Evolutionary conservation across 345 rosid species (phyloP).

Genomic region (Aquilaria sinensis): DNA sequence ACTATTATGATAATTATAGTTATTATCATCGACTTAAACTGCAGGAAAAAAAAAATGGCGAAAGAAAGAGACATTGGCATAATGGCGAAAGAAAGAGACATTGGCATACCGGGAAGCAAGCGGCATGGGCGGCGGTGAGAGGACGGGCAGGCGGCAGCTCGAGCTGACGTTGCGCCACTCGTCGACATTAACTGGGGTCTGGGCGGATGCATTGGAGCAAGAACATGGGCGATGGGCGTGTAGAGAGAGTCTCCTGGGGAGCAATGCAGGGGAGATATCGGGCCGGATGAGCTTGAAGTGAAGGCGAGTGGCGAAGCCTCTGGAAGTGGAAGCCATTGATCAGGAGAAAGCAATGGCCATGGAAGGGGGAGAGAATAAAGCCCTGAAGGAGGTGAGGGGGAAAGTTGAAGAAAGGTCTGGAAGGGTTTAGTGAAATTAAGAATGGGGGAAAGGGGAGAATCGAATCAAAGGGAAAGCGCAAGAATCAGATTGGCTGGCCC

Average conservation of each 20-base stretch:
- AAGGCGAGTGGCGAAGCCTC: slow-evolving; percentile 47
- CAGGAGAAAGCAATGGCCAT: slow-evolving; percentile 36
- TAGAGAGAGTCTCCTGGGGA: slow-evolving; percentile 21
- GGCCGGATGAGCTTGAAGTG: slow-evolving; percentile 38
- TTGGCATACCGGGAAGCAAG: slow-evolving; percentile 67
- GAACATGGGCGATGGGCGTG: slow-evolving; percentile 28
- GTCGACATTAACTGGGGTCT: slow-evolving; percentile 41
- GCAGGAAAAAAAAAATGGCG: too few relatives aligned
- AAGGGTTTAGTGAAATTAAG: background rate
- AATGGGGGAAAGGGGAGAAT: background rate
- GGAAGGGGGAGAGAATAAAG: slow-evolving; percentile 10
- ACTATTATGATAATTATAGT: too few relatives aligned
- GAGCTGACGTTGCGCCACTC: slow-evolving; percentile 49
- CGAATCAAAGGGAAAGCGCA: too few relatives aligned
- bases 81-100: slow-evolving; percentile 3
- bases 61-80: slow-evolving; percentile 7
- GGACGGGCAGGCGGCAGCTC: slow-evolving; percentile 48
- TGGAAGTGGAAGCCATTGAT: slow-evolving; percentile 61
- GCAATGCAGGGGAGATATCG: slow-evolving; percentile 22
- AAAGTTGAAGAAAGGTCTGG: slow-evolving; percentile 5
- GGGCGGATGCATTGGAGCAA: slow-evolving; percentile 36
- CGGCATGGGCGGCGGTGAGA: slow-evolving; percentile 57
- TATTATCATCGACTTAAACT: too few relatives aligned
- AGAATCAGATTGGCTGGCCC: too few relatives aligned
- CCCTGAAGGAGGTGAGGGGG: background rate